Evolutionary conservation across 495 filamentous ascomycete genomes (phyloP).

Genomic region (Aspergillus sparsus): DNA sequence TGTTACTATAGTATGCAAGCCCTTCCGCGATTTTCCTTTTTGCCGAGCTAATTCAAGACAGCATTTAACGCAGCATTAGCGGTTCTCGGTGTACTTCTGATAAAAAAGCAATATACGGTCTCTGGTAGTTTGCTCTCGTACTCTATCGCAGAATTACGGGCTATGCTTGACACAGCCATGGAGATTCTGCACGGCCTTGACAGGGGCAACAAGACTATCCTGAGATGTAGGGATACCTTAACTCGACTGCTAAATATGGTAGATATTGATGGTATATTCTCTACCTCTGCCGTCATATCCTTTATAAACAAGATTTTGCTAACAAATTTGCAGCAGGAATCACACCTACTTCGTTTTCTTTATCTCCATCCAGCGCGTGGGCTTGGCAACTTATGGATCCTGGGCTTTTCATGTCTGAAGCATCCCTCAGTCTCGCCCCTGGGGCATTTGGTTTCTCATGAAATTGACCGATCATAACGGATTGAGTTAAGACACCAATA

Average conservation of each 20-base stretch:
- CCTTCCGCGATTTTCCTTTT: not conserved
- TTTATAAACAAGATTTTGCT: not conserved
- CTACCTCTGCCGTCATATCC: not conserved
- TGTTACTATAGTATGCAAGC: constrained; percentile 10
- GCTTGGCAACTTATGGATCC: constrained; percentile 1
- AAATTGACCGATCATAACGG: too few relatives aligned
- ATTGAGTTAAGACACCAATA: too few relatives aligned
- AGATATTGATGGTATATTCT: not conserved
- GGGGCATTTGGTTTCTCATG: not conserved
- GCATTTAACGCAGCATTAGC: constrained; percentile 5
- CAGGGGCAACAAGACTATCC: constrained; percentile 1
- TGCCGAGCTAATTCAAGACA: not conserved
- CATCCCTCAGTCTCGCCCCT: not conserved
- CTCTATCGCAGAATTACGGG: not conserved
- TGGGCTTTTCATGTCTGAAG: not conserved
- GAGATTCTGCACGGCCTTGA: constrained; percentile 5
- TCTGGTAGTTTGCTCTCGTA: not conserved
- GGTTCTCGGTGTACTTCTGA: not conserved
- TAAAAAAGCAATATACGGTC: not conserved
- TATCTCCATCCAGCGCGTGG: constrained; percentile 8
- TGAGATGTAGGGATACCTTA: constrained; percentile 1
- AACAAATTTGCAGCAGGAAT: not conserved
- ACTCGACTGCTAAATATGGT: not conserved
- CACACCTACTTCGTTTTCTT: not conserved
- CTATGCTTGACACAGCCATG: not conserved